A percentile compares a stretch with the other conserved stretches of the same genome.
Conservation (phyloP, 2,329 filamentous ascomycete species). For the Paraphoma chrysanthemicola region DNA sequence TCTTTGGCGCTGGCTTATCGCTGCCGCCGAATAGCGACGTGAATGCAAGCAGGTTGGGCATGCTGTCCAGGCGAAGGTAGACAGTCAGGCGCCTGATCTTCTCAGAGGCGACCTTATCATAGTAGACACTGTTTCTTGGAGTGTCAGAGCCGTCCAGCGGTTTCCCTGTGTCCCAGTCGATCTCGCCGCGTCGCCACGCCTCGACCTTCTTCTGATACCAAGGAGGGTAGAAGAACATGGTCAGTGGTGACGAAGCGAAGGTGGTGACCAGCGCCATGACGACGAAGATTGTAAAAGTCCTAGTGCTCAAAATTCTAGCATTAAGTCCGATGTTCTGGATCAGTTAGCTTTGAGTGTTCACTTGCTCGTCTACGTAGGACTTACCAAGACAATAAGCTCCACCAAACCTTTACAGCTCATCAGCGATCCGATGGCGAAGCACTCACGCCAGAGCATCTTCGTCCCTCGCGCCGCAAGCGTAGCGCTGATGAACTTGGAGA, state of each 20-base stretch:
- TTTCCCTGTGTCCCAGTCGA: conserved; percentile 79
- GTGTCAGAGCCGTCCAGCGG: conserved; percentile 48
- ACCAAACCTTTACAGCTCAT: conserved; percentile 98
- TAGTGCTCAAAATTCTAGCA: conserved; percentile 78
- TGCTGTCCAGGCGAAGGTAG: conserved; percentile 83
- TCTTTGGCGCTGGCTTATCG: conserved; percentile 49
- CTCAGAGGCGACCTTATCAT: conserved; percentile 58
- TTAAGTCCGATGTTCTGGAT: conserved; percentile 79
- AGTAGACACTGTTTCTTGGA: conserved; percentile 49
- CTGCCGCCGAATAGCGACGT: conserved; percentile 76
- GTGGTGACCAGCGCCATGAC: conserved; percentile 92
- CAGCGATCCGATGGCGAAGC: conserved; percentile 82
- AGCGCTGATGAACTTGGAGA: conserved; percentile 84
- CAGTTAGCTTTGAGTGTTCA: conserved; percentile 14
- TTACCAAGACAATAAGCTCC: conserved; percentile 89
- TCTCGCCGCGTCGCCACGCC: conserved; percentile 81
- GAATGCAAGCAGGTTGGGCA: conserved; percentile 82
- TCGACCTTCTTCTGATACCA: conserved; percentile 78
- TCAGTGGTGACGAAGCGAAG: conserved; percentile 80
- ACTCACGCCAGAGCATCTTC: conserved; percentile 88
- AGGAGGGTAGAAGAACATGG: conserved; percentile 74
- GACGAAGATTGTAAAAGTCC: conserved; percentile 92
- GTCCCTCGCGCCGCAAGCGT: conserved; percentile 77
- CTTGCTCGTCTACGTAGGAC: conserved; percentile 28
- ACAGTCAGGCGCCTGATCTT: conserved; percentile 74